A percentile compares a stretch with the other conserved stretches of the same genome.
Conservation (phyloP, 2,329 filamentous ascomycete species). For the Tricladium varicosporioides region DNA sequence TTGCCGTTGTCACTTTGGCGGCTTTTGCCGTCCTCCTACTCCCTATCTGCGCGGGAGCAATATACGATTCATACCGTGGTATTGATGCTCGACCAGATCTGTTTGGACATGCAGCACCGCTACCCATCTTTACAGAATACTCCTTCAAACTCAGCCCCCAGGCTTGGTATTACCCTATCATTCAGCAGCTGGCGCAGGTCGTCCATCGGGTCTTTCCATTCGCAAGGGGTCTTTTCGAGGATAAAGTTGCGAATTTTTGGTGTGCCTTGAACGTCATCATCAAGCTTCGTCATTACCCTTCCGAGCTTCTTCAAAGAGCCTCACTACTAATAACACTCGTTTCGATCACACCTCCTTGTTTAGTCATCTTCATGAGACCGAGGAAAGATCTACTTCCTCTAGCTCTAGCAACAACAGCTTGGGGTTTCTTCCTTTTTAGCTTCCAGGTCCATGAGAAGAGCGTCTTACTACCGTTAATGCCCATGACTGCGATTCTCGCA, state of each 20-base stretch:
- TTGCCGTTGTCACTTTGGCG: conserved; percentile 68
- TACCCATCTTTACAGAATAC: conserved; percentile 61
- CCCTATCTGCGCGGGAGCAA: conserved; percentile 70
- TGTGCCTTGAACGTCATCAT: conserved; percentile 86
- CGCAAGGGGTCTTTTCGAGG: conserved; percentile 91
- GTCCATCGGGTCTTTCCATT: conserved; percentile 95
- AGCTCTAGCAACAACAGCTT: conserved; percentile 79
- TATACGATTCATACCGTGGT: conserved; percentile 67
- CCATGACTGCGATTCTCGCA: conserved; percentile 86
- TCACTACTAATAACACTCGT: conserved; percentile 73
- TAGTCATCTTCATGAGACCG: conserved; percentile 76
- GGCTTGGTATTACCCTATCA: conserved; percentile 69
- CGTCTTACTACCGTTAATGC: conserved; percentile 84
- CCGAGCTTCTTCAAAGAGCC: conserved; percentile 68
- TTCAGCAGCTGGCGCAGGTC: conserved; percentile 79
- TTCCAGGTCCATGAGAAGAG: conserved; percentile 99
- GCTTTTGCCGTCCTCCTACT: conserved; percentile 75
- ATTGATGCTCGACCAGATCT: conserved; percentile 56
- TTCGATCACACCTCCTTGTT: conserved; percentile 75
- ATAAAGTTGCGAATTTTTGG: conserved; percentile 99
- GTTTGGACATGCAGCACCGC: conserved; percentile 55
- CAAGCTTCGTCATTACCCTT: conserved; percentile 77
- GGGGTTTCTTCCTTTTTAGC: conserved; percentile 97
- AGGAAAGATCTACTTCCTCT: conserved; percentile 74
- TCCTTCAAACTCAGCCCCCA: conserved; percentile 58